These are phyloP conservation scores for Trifolium subterraneum DNA, from an alignment of 306 rosid species.

Conservation along the genomic window DNA sequence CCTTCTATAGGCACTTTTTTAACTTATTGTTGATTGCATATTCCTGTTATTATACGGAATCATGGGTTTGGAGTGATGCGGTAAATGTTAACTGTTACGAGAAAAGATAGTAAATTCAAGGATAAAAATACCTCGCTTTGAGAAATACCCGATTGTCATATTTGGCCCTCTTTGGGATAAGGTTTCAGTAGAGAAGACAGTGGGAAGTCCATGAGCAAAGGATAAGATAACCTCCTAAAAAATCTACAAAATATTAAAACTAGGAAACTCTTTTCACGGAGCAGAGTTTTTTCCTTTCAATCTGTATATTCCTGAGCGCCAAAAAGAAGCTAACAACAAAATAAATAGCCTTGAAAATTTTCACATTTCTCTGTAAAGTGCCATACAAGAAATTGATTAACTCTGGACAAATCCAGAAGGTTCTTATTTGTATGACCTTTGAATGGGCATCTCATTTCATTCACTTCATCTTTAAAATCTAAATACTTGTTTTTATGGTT, in stretches of 20 bases:
- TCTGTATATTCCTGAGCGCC: neutral
- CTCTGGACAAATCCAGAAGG: conserved; percentile 26
- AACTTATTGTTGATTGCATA: conserved; percentile 29
- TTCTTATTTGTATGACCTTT: neutral
- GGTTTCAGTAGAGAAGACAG: conserved; percentile 5
- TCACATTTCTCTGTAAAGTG: conserved; percentile 9
- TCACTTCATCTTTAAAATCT: conserved; percentile 2
- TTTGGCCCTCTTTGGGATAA: conserved; percentile 8
- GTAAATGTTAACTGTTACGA: conserved; percentile 17
- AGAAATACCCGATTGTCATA: conserved; percentile 26
- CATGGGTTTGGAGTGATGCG: neutral
- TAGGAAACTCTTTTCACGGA: neutral
- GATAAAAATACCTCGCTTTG: neutral
- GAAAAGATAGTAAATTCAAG: conserved; percentile 10
- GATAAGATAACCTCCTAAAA: conserved; percentile 20
- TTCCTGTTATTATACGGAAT: conserved; percentile 30
- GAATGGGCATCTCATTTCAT: conserved; percentile 6
- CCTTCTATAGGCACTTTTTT: conserved; percentile 31
- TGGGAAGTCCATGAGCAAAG: conserved; percentile 32
- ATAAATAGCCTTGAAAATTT: conserved; percentile 7
- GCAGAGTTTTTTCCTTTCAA: conserved; percentile 1
- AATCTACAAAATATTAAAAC: conserved; percentile 16
- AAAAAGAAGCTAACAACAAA: conserved; percentile 22
- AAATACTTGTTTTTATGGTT: neutral
- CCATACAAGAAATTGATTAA: conserved; percentile 30